Percentiles rank a stretch among this genome's conserved stretches.
Evolutionary conservation across 2,329 filamentous ascomycete species (phyloP).

Genomic region (Trichoderma semiorbis): DNA sequence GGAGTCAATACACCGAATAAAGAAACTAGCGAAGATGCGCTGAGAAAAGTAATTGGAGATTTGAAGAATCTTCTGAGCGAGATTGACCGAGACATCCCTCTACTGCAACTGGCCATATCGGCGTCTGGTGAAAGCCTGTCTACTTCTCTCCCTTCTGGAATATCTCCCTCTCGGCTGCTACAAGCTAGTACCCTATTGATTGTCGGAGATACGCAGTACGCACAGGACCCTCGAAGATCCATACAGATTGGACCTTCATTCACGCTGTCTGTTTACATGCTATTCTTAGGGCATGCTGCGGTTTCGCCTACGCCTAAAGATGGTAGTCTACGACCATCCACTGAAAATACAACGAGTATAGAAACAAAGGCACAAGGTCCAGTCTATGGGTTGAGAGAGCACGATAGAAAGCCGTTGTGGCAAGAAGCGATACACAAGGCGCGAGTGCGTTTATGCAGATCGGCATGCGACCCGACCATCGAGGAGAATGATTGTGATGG

Average conservation of each 20-base stretch:
- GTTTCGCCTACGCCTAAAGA: neutral
- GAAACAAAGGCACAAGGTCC: neutral
- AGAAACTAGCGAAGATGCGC: conserved; percentile 50
- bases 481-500: neutral
- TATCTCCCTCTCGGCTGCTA: conserved; percentile 85
- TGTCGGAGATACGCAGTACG: conserved; percentile 80
- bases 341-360: neutral
- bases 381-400: conserved; percentile 29
- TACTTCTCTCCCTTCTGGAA: conserved; percentile 71
- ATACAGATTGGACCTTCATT: conserved; percentile 88
- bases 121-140: conserved; percentile 87
- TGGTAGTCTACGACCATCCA: neutral
- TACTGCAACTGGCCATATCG: conserved; percentile 90
- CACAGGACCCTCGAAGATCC: conserved; percentile 56
- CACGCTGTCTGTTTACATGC: conserved; percentile 86
- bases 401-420: conserved; percentile 71
- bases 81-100: conserved; percentile 87
- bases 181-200: conserved; percentile 92
- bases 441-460: conserved; percentile 71
- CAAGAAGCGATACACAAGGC: conserved; percentile 96
- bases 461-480: conserved; percentile 41
- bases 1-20: conserved; percentile 37
- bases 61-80: conserved; percentile 71
- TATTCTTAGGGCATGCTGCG: conserved; percentile 75
- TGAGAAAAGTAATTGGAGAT: conserved; percentile 67